phyloP scores from a whole-genome alignment of 768 basidiomycete species.

The Lepiota brunneoincarnata region DNA sequence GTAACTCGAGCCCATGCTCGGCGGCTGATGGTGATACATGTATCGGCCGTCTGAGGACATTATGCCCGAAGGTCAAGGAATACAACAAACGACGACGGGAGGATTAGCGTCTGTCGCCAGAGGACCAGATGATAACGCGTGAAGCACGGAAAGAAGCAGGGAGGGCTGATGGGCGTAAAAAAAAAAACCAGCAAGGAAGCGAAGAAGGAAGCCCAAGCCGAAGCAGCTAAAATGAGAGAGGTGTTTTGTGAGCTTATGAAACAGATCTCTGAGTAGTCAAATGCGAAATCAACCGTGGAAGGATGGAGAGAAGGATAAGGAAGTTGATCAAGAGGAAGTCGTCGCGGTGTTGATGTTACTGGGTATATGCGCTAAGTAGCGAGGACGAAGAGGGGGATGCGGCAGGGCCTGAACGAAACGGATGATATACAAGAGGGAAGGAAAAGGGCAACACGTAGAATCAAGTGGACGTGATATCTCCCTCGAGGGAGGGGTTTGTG shows the following conservation, averaged over 20 bases:
- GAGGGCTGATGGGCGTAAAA: slow-evolving; percentile 8
- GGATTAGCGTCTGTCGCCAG: neutral
- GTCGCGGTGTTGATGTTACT: neutral
- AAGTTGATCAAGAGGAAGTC: neutral
- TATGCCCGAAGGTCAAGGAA: neutral
- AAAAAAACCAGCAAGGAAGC: slow-evolving; percentile 6
- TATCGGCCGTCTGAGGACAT: slow-evolving; percentile 56
- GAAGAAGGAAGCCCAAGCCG: neutral
- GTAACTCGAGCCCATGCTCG: slow-evolving; percentile 39
- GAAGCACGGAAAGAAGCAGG: slow-evolving; percentile 6
- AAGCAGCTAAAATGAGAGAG: slow-evolving; percentile 19
- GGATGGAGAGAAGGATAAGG: neutral
- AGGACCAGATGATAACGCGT: slow-evolving; percentile 5
- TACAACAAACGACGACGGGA: neutral
- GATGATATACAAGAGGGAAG: neutral
- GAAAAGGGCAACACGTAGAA: neutral
- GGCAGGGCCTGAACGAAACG: neutral
- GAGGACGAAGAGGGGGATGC: neutral
- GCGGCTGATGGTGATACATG: slow-evolving; percentile 50
- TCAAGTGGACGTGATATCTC: neutral
- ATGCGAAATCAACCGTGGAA: neutral
- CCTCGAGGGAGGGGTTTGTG: neutral
- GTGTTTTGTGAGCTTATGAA: slow-evolving; percentile 10
- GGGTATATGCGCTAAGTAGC: neutral
- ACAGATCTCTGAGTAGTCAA: slow-evolving; percentile 5